A percentile compares a stretch with the other conserved stretches of the same genome.
Conservation (phyloP, 331 rosid species). For the Spiraea crenata region DNA sequence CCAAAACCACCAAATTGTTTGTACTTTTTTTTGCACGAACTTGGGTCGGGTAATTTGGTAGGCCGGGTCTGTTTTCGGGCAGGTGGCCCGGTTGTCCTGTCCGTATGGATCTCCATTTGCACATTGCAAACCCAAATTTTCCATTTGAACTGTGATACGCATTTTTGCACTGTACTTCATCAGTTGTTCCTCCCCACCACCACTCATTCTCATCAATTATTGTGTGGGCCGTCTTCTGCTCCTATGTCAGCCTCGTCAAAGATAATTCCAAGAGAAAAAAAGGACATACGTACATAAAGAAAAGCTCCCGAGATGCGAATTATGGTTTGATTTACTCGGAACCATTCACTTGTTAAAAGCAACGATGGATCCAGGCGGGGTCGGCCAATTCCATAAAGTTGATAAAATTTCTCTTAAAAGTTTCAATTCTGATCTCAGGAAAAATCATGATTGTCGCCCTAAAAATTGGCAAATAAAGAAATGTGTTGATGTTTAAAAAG, state of each 20-base stretch:
- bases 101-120: neutral
- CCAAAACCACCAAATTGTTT: neutral
- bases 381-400: no score
- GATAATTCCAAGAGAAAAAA: neutral
- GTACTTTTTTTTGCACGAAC: neutral
- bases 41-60: neutral
- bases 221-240: conserved; percentile 4
- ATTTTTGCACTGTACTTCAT: no score
- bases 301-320: neutral
- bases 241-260: neutral
- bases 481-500: no score
- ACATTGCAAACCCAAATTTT: neutral
- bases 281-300: neutral
- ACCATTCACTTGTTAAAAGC: no score
- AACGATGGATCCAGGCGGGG: no score
- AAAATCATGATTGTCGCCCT: no score
- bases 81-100: neutral
- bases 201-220: conserved; percentile 12
- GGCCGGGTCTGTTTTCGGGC: conserved; percentile 3
- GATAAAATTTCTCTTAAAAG: no score
- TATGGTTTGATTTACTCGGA: no score
- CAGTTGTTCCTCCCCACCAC: neutral
- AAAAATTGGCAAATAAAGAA: no score
- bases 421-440: no score
- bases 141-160: neutral